Percentiles rank a stretch among this genome's conserved stretches.
phyloP scores from a whole-genome alignment of 2,329 filamentous ascomycete genomes.

The Colletotrichum trifolii region DNA sequence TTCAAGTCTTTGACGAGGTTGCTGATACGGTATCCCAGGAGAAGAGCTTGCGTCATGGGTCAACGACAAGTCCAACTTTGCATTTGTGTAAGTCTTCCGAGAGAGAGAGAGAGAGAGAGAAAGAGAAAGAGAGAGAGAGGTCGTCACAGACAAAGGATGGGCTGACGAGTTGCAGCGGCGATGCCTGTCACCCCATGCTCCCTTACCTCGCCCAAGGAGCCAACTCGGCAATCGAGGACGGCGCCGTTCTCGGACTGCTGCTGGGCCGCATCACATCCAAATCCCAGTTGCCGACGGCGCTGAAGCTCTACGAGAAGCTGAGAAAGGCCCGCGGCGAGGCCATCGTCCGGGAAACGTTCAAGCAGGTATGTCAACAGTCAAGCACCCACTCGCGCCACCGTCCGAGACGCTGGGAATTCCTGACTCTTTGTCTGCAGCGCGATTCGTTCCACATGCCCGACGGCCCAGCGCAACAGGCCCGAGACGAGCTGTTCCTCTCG shows the following conservation, averaged over 20 bases:
- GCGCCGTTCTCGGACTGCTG: conserved; percentile 70
- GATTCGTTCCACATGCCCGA: conserved; percentile 64
- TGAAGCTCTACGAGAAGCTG: conserved; percentile 57
- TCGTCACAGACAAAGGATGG: too few relatives aligned
- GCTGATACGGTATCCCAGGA: conserved; percentile 41
- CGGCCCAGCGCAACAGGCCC: conserved; percentile 66
- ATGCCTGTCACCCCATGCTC: conserved; percentile 73
- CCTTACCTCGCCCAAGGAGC: conserved; percentile 74
- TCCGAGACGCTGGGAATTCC: background rate
- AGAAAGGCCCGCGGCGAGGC: conserved; percentile 60
- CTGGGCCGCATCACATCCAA: conserved; percentile 61
- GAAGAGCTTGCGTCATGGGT: conserved; percentile 66
- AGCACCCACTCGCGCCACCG: too few relatives aligned
- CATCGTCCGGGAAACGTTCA: conserved; percentile 72
- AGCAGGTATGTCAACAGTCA: conserved; percentile 22
- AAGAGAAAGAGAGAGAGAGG: too few relatives aligned
- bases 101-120: too few relatives aligned
- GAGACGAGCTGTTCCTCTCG: conserved; percentile 68
- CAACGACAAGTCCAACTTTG: conserved; percentile 61
- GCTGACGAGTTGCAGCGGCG: conserved; percentile 54
- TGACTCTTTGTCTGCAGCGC: conserved; percentile 47
- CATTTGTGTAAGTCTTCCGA: conserved; percentile 51
- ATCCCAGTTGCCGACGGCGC: conserved; percentile 57
- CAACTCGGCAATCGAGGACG: conserved; percentile 75
- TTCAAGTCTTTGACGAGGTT: conserved; percentile 5